phyloP scores from a whole-genome alignment of 108 stramenopile species.

The Schizochytrium sp. region DNA sequence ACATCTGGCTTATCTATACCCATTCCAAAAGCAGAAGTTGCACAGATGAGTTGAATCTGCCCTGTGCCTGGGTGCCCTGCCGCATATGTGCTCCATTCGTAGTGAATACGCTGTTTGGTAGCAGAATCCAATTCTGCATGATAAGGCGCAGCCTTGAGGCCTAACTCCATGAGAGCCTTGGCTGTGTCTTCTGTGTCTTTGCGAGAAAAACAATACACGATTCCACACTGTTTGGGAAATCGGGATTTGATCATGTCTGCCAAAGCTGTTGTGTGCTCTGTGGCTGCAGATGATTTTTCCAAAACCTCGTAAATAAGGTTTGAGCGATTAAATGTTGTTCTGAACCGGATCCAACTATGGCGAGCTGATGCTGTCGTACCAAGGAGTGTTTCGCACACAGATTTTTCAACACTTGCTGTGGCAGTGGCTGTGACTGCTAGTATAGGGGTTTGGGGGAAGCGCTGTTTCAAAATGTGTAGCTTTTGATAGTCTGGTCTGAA shows the following conservation, averaged over 20 bases:
- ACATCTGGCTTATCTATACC: constrained; percentile 86
- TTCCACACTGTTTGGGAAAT: constrained; percentile 85
- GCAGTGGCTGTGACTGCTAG: constrained; percentile 98
- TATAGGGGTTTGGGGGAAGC: constrained; percentile 92
- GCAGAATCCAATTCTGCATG: constrained; percentile 89
- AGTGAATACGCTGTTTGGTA: constrained; percentile 52
- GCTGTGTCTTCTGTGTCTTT: constrained; percentile 90
- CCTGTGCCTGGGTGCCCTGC: constrained; percentile 82
- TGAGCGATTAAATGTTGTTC: constrained; percentile 90
- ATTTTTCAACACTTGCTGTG: constrained; percentile 88
- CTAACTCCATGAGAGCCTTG: constrained; percentile 79
- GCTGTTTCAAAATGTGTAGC: constrained; percentile 81
- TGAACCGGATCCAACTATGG: constrained; percentile 75
- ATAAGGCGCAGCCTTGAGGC: constrained; percentile 87
- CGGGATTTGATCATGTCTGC: constrained; percentile 83
- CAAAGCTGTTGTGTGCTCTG: constrained; percentile 81
- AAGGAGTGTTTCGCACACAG: constrained; percentile 86
- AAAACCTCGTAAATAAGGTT: constrained; percentile 93
- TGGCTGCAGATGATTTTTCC: constrained; percentile 80
- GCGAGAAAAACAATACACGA: constrained; percentile 94
- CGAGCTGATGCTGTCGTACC: constrained; percentile 74
- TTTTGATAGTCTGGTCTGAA: constrained; percentile 91
- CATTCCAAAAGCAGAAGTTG: constrained; percentile 92
- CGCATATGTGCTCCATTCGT: constrained; percentile 31
- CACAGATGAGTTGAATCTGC: constrained; percentile 88